Base-by-base conservation (phyloP, 2,329 filamentous ascomycete species). In the Didymosphaeria variabile region DNA sequence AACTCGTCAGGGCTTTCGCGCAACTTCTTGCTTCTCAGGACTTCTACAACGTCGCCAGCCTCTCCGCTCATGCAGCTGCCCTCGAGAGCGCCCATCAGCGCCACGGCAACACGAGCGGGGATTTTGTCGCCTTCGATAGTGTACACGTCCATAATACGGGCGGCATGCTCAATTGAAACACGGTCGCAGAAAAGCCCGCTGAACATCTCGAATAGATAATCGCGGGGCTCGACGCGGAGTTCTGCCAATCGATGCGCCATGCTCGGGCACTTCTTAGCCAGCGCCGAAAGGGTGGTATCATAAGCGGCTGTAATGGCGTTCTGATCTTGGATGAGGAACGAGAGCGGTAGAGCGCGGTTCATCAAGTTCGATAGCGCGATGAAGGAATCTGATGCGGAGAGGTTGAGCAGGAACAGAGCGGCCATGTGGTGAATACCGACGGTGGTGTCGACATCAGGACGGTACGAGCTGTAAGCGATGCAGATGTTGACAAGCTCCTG, bases 401-500 rank as follows among this genome's bases (percentile, higher is more conserved):
- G 85, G 73, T 92, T 92, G 52, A 94, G 85, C 2, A 94, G 84
- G 1, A 93, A 83, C 17, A 93, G 81, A 0, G 89, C 92, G 1
- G 91, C 91, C 65, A 92, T 88, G 23, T 89, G 89, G 73, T 93
- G 91, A 67, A 90, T 91, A 57, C 91, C 91, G 63, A 85, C 84
- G 59, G 92, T 85, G 71, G 93, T 93, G 64, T 91, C 91, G 70
- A 94, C 90, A 73, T 95, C 92, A 67, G 88, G 90, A 62, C 92
- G 86, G 78, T 95, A 95, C 86, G 93, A 91, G 57, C 89, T 85
- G 77, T 94, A 94, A 7, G 92, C 92, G 70, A 88, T 88, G 62
- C 94, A 82, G 10, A 95, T 87, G 72, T 94, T 88, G 19, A 90
- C 81, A 32, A 95, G 81, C 40, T 85, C 83, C 59, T 87, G 82